Base-by-base conservation (phyloP, 805 yeast genomes). In the Starmerella scarabaei region DNA sequence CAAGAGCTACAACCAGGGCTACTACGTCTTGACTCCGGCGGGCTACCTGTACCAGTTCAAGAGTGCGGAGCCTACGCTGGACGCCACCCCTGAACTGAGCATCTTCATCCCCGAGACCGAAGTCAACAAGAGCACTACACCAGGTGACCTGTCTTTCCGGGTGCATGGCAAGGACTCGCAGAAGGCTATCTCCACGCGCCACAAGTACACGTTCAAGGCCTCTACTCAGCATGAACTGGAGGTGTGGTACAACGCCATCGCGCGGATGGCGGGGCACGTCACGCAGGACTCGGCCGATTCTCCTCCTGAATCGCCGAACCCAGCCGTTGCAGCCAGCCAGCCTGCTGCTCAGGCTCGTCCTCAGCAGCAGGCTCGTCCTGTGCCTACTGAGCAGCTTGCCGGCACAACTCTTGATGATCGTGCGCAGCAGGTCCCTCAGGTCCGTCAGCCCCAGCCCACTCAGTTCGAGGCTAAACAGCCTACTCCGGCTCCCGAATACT, bases 51-150 rank as follows among this genome's bases (percentile, higher is more conserved):
- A 65, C 45, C 71, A 68, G 43, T 40, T 47, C 41, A 44, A 47
- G 41, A 36, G 36, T 17, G 40, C 38, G 29, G 44, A 44, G 21
- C 36, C 47, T 21, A 15, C 36, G 8, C 21, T 20, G 11, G 42
- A 37, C 14, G 36, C 35, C 5, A 59, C 60, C n/a, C 75, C 75
- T 14, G 65, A 65, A 19, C 49, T 67, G 32, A 61, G 67, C 15
- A 48, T 72, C 5, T 69, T 61, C 41, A 51, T 71, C 28, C 76
- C 76, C 8, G 73, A 68, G 16, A 60, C 69, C 42, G 50, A 59
- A 23, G 41, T 69, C 12, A 67, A 68, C 23, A 52, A 55, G 16
- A 59, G 60, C 26, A 48, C 60, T 7, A 38, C 50, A 3, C 55
- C 56, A 21, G 67, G 62, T 18, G 63, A 63, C 39, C 60, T 53